Base-by-base conservation (phyloP, 2,329 filamentous ascomycete genomes). In the Fusarium piperis region DNA sequence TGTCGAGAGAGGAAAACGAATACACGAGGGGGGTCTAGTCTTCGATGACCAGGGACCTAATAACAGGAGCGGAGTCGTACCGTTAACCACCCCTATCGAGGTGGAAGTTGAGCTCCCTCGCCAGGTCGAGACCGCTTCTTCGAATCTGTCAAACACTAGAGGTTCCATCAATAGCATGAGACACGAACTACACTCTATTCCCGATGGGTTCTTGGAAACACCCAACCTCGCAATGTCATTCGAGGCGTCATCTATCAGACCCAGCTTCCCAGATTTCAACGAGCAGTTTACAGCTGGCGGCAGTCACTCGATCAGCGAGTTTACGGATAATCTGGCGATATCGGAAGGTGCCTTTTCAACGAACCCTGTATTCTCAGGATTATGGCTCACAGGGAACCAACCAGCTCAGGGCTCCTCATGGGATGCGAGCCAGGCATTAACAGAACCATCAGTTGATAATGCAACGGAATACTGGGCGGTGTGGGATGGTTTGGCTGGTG, bases 111-210 rank as follows among this genome's bases (percentile, higher is more conserved):
- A 35, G 53, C 35, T 30, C 30, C 23, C n/a, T 41, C 16, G 2
- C 12, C 53, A 32, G 13, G 35, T 30, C 26, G 53, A 39, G 6
- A 30, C 35, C 23, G 16, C n/a, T 4, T 18, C 46, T 28, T 57
- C 53, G 20, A 57, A 41, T 32, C 23, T 36, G 1, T 55, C 53
- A 57, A 13, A 57, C 3, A 18, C 41, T 28, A n/a, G 32, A 39
- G 53, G 35, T 36, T 57, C 53, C n/a, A 20, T 57, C 23, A 57
- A n/a, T 39, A 57, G 53, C 53, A 57, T 57, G 53, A 57, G 35
- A 41, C 53, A 57, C 35, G 53, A 57, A 35, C 35, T 57, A 12
- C 53, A 57, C n/a, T 57, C 53, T 41, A 35, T 39, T 15, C 53
- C 53, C 12, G 53, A 57, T 36, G 35, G 18, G 20, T 28, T 41